Conservation (phyloP, 257 asterid species). For the Penstemon eatonii region DNA sequence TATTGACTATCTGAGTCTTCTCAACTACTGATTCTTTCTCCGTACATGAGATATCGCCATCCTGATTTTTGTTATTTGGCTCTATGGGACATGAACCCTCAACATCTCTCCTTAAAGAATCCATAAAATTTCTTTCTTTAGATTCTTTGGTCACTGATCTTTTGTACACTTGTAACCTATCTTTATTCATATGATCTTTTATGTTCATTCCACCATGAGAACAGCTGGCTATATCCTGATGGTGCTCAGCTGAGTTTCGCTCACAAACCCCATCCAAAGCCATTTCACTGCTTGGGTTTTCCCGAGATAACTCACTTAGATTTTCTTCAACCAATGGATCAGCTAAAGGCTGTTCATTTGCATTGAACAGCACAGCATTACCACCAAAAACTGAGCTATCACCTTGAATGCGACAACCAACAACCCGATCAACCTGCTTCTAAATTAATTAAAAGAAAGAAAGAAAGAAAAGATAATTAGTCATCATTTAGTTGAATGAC, state of each 20-base stretch:
- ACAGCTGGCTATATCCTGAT: conserved; percentile 44
- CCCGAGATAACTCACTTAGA: conserved; percentile 31
- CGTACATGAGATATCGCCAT: conserved; percentile 35
- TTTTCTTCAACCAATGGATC: conserved; percentile 50
- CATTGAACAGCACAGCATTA: conserved; percentile 30
- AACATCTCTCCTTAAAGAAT: conserved; percentile 32
- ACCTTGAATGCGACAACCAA: conserved; percentile 77
- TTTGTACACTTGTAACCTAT: conserved; percentile 61
- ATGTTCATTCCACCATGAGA: conserved; percentile 43
- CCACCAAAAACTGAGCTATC: conserved; percentile 34
- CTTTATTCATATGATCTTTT: conserved; percentile 38
- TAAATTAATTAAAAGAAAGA: conserved; percentile 10
- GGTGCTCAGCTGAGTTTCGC: conserved; percentile 39
- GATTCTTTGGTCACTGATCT: conserved; percentile 58
- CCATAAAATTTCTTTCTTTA: conserved; percentile 44
- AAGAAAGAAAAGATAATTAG: conserved; percentile 13
- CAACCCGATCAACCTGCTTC: conserved; percentile 81
- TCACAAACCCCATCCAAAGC: conserved; percentile 37
- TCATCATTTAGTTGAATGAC: conserved; percentile 3
- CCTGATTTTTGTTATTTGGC: conserved; percentile 27
- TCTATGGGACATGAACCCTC: conserved; percentile 44
- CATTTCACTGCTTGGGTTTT: conserved; percentile 39
- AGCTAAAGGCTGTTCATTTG: conserved; percentile 37
- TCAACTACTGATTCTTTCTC: conserved; percentile 29
- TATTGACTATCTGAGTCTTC: conserved; percentile 23